Evolutionary conservation across 345 rosid species (phyloP).

Genomic region (Eucalyptus cloeziana): DNA sequence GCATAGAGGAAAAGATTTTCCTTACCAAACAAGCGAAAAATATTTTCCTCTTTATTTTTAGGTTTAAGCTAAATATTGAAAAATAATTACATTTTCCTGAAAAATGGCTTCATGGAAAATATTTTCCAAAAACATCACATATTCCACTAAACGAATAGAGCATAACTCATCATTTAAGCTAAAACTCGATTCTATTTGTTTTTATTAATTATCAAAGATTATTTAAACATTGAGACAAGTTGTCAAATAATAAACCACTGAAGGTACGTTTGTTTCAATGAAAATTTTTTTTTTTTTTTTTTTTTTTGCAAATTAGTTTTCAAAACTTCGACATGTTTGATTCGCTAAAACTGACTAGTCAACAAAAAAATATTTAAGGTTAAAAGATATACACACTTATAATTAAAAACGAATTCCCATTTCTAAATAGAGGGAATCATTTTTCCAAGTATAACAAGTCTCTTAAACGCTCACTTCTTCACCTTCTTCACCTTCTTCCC

Average conservation of each 20-base stretch:
- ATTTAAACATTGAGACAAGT: not conserved
- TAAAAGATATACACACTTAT: not conserved
- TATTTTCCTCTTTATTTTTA: too few species aligned
- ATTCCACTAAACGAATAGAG: too few species aligned
- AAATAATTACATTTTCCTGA: too few species aligned
- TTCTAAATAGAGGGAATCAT: not conserved
- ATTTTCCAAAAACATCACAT: too few species aligned
- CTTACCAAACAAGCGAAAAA: fast-evolving
- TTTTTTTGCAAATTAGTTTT: not conserved
- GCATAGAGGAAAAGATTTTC: too few species aligned
- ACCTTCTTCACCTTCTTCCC: not conserved
- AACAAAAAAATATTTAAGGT: not conserved
- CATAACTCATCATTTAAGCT: not conserved
- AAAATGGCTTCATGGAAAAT: too few species aligned
- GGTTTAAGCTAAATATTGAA: too few species aligned
- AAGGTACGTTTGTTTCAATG: not conserved
- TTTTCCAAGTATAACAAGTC: not conserved
- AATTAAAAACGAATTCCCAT: not conserved
- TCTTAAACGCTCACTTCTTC: not conserved
- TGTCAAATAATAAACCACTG: not conserved
- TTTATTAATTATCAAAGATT: not conserved
- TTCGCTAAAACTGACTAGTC: not conserved
- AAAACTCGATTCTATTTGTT: not conserved
- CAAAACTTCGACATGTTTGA: fast-evolving
- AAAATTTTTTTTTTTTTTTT: not conserved